Evolutionary conservation across 2,329 filamentous ascomycete species (phyloP), one percentile per base, ranked within the genome.

Genomic region (Magnaporthiopsis poae): DNA sequence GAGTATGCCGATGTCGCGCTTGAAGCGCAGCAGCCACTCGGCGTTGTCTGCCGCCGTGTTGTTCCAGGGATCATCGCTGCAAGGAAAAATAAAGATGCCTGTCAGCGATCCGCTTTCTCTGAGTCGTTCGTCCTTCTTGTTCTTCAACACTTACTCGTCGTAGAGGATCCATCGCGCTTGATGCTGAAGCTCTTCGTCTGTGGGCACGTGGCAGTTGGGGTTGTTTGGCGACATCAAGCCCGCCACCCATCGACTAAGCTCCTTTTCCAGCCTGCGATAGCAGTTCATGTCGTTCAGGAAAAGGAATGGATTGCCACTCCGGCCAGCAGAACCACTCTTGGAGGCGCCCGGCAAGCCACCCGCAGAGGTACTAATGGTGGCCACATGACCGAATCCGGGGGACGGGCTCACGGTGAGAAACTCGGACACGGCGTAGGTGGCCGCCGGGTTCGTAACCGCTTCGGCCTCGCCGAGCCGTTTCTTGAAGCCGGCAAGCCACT

Each of bases 21-120:
- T 88, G 77, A 88, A 88, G 61, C 85, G 81, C 66, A 81, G 79
- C 15, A 88, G 78, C 86, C 86, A 88, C 73, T 88, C 85, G 0
- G 79, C 80, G 69, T 88, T 88, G 71, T 88, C 86, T 36, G 85
- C 85, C 0, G 84, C 83, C 0, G 86, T 88, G 70, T 86, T 82
- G 72, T 88, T 88, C 83, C 85, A 87, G 2, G 84, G 84, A 70
- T 88, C 86, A 67, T 88, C 86, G 67, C 84, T 86, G 61, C 35
- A 31, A 64, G 18, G 9, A 31, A 25, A 35, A 33, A 31, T 7
- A 25, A 39, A 33, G 39, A 9, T 8, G 2, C 1, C 33, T n/a
- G 65, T 52, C 15, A 66, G 65, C 21, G 21, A 29, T 11, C 60
- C 8, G 52, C 13, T 64, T 1, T 46, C 46, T 64, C 46, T 29